These are phyloP conservation scores for Suaeda aralocaspica DNA, from an alignment of 148 eudicot genomes.

Conservation along the genomic window DNA sequence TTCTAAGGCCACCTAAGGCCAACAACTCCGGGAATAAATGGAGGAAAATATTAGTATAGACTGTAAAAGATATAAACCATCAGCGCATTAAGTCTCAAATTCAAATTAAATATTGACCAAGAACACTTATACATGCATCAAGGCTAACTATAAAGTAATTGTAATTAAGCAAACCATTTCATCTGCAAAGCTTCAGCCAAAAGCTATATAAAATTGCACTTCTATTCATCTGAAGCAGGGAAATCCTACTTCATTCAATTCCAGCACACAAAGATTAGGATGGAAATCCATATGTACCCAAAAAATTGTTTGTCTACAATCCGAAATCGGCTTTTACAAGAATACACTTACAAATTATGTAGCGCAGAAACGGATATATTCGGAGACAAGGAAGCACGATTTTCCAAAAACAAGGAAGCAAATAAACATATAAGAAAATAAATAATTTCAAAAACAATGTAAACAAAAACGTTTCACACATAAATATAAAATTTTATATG, in stretches of 20 bases:
- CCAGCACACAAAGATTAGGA: not conserved
- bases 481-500: too few species aligned
- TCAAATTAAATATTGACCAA: not conserved
- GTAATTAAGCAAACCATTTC: not conserved
- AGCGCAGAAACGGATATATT: too few species aligned
- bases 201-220: not conserved
- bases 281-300: not conserved
- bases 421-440: too few species aligned
- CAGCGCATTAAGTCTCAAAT: not conserved
- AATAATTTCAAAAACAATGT: too few species aligned
- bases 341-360: not conserved
- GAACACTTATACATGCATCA: not conserved
- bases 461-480: too few species aligned
- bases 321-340: not conserved
- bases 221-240: not conserved
- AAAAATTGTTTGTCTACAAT: not conserved
- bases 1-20: not conserved
- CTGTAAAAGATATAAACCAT: not conserved
- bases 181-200: not conserved
- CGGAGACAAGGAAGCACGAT: too few species aligned
- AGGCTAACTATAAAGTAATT: not conserved
- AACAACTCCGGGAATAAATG: not conserved
- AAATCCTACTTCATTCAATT: not conserved
- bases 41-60: not conserved
- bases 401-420: too few species aligned